Conservation (phyloP, 1,284 basidiomycete species). For the Ceratobasidium sp. region DNA sequence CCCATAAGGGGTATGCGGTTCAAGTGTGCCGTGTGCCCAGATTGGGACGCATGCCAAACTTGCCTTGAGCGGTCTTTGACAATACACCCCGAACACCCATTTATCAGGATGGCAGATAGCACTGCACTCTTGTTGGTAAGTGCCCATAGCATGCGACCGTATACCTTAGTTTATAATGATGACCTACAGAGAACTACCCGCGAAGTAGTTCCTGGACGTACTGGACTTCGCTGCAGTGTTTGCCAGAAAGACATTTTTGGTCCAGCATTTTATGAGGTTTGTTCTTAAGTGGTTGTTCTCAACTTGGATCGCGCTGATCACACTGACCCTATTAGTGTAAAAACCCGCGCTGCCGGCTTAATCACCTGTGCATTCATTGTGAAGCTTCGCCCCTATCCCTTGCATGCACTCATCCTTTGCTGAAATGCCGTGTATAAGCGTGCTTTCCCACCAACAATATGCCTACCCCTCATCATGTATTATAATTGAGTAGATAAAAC, state of each 20-base stretch:
- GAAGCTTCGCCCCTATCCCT: slow-evolving; percentile 6
- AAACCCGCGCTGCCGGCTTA: slow-evolving; percentile 1
- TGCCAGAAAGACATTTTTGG: slow-evolving; percentile 11
- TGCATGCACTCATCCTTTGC: slow-evolving; percentile 1
- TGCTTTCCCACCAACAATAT: background rate
- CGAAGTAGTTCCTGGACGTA: background rate
- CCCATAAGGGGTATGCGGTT: slow-evolving; percentile 13
- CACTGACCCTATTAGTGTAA: slow-evolving; percentile 1
- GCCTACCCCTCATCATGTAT: background rate
- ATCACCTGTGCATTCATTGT: slow-evolving; percentile 5
- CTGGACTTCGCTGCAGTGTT: slow-evolving; percentile 1
- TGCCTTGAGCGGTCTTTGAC: slow-evolving; percentile 11
- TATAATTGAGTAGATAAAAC: too few species aligned
- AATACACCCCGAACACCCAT: slow-evolving; percentile 20
- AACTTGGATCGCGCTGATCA: background rate
- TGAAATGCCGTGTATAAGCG: slow-evolving; percentile 14
- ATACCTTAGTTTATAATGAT: background rate
- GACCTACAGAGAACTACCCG: slow-evolving; percentile 2
- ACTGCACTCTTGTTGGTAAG: slow-evolving; percentile 2
- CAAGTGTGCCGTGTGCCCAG: slow-evolving; percentile 26
- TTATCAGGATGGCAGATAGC: background rate
- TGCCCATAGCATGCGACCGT: background rate
- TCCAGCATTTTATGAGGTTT: slow-evolving; percentile 3
- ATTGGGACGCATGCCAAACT: slow-evolving; percentile 24
- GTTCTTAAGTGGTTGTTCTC: background rate